Evolutionary conservation across 2,329 filamentous ascomycete genomes (phyloP), one percentile per base, ranked within the genome.

Genomic region (Claviceps cyperi): DNA sequence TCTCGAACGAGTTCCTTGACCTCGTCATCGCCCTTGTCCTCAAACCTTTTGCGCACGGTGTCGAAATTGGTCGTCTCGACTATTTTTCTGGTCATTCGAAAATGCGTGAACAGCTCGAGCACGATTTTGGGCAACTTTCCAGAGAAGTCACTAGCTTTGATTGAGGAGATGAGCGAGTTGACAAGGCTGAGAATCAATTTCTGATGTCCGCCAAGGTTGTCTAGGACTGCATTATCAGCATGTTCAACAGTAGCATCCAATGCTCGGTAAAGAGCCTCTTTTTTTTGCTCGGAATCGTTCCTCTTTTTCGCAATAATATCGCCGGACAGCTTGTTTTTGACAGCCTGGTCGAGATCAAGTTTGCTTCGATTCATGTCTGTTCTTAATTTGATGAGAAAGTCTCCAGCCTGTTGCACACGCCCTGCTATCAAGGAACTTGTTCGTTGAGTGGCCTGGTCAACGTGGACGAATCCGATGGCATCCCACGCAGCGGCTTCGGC

Each of bases 41-140:
- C 74, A 59, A 84, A 78, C 8, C 77, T 74, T 53, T 78, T 78
- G 40, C 80, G 72, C 15, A 85, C 75, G 50, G 76, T 79, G 51
- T 78, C 75, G 50, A 88, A 76, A 58, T 84, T 84, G 40, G 80
- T 76, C 53, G 76, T 80, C 55, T 81, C 76, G 41, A 80, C 66
- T 37, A 80, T 78, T 55, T 74, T 77, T 46, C 73, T 78, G 41
- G 81, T 73, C 51, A 81, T 82, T 37, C 75, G 79, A 51, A 80
- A 79, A 50, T 74, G 67, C 5, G 79, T 74, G 62, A 87, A 74
- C 35, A 86, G 70, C 48, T 76, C 68, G 17, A 81, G 67, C n/a
- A 77, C 64, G 17, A 73, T 71, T 55, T 76, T 76, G n/a, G 75
- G 70, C 14, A 78, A 62, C 53, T 72, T 70, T 6, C 75, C 73